Percentiles rank a stretch among this genome's conserved stretches.
phyloP scores from a whole-genome alignment of 805 yeast species.

The Yarrowia osloensis region DNA sequence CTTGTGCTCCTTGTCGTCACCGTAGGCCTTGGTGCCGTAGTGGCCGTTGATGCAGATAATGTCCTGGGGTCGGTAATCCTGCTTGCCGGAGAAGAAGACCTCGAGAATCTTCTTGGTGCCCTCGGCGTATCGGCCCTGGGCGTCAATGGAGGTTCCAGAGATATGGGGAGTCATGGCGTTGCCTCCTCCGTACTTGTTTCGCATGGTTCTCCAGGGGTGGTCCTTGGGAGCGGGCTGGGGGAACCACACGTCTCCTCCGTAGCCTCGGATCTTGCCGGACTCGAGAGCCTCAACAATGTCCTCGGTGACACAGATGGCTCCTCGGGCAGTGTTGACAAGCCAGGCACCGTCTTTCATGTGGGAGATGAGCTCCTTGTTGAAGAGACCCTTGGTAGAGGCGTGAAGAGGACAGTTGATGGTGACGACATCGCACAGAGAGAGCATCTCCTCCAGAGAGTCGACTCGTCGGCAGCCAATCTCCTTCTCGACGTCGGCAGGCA shows the following conservation, averaged over 20 bases:
- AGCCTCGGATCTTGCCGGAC: constrained; percentile 70
- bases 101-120: neutral
- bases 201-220: constrained; percentile 76
- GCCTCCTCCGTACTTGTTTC: constrained; percentile 67
- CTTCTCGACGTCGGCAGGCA: neutral
- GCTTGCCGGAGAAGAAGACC: neutral
- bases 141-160: constrained; percentile 61
- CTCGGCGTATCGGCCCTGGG: neutral
- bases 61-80: neutral
- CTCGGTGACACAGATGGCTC: constrained; percentile 71
- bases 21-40: neutral
- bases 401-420: neutral
- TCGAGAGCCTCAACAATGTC: constrained; percentile 75
- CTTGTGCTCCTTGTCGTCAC: neutral
- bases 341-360: constrained; percentile 74
- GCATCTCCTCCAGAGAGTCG: neutral
- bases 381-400: neutral
- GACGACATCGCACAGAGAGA: neutral
- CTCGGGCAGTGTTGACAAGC: constrained; percentile 78
- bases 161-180: constrained; percentile 85
- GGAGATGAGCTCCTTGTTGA: constrained; percentile 43
- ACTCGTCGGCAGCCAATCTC: neutral
- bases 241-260: constrained; percentile 71
- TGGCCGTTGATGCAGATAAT: neutral
- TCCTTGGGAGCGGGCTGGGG: constrained; percentile 40